A percentile compares a stretch with the other conserved stretches of the same genome.
phyloP scores from a whole-genome alignment of 2,329 filamentous ascomycete species.

The Rhynchosporium secalis region DNA sequence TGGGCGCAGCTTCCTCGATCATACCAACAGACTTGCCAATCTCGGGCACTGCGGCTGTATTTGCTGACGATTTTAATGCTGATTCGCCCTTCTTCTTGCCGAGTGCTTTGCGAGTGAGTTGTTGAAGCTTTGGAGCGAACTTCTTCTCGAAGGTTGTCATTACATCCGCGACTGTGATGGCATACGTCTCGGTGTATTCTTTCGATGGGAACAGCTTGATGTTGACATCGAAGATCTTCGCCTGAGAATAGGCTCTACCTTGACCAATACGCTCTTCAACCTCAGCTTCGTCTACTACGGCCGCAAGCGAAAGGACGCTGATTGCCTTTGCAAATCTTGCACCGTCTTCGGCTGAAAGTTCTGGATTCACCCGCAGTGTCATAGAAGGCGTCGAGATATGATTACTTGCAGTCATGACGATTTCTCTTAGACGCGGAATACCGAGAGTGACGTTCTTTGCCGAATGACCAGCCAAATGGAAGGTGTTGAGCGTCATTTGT shows the following conservation, averaged over 20 bases:
- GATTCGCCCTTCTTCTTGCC: constrained; percentile 74
- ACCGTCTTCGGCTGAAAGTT: constrained; percentile 66
- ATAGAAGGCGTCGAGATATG: constrained; percentile 89
- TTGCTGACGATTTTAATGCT: constrained; percentile 52
- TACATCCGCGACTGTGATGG: constrained; percentile 77
- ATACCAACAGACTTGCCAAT: constrained; percentile 65
- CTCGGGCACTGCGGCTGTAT: constrained; percentile 72
- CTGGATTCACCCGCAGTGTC: constrained; percentile 76
- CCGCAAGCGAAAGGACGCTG: constrained; percentile 78
- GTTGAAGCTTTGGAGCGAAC: constrained; percentile 71
- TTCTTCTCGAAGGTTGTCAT: constrained; percentile 76
- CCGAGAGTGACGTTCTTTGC: constrained; percentile 98
- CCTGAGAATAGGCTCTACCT: constrained; percentile 66
- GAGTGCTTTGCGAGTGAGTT: constrained; percentile 72
- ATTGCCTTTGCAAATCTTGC: constrained; percentile 89
- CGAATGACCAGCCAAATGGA: constrained; percentile 98
- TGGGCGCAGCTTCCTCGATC: constrained; percentile 51
- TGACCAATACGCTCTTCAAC: constrained; percentile 79
- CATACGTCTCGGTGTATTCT: constrained; percentile 85
- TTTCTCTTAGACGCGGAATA: constrained; percentile 96
- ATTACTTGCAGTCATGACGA: constrained; percentile 93
- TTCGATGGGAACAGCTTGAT: constrained; percentile 80
- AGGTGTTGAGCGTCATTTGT: constrained; percentile 99
- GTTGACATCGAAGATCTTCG: constrained; percentile 82
- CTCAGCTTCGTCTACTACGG: constrained; percentile 77